phyloP scores from a whole-genome alignment of 1,284 basidiomycete genomes.

The Veloboletus limbatus region DNA sequence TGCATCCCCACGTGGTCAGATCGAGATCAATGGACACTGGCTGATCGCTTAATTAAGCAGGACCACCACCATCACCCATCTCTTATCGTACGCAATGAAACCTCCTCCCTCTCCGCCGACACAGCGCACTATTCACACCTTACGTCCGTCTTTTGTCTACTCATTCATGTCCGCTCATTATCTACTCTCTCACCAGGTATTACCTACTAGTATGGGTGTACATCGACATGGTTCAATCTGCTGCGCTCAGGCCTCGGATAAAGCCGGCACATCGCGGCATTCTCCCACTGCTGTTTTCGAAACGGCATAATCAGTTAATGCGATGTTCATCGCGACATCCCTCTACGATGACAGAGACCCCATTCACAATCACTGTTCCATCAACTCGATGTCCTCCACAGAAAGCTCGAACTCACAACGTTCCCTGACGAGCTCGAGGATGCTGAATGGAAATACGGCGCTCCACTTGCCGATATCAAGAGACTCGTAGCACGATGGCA shows the following conservation, averaged over 20 bases:
- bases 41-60: constrained; percentile 13
- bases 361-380: constrained; percentile 34
- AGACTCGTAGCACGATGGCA: constrained; percentile 41
- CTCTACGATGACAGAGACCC: constrained; percentile 9
- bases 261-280: too few relatives aligned
- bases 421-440: constrained; percentile 45
- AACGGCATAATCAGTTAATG: background rate
- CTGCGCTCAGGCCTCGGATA: too few relatives aligned
- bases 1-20: constrained; percentile 27
- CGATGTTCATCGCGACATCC: background rate
- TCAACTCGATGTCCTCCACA: constrained; percentile 29
- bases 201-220: too few relatives aligned
- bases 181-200: too few relatives aligned
- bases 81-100: too few relatives aligned
- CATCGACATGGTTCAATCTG: too few relatives aligned
- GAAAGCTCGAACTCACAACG: constrained; percentile 35
- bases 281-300: background rate
- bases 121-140: too few relatives aligned
- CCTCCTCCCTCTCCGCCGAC: too few relatives aligned
- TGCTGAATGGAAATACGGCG: constrained; percentile 39
- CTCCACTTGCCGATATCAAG: constrained; percentile 39
- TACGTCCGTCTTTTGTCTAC: too few relatives aligned
- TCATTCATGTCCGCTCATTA: too few relatives aligned
- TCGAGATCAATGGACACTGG: constrained; percentile 27
- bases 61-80: too few relatives aligned